Percentiles rank a stretch among this genome's conserved stretches.
Conservation (phyloP, 2,329 filamentous ascomycete species). For the Microdochium bolleyi region DNA sequence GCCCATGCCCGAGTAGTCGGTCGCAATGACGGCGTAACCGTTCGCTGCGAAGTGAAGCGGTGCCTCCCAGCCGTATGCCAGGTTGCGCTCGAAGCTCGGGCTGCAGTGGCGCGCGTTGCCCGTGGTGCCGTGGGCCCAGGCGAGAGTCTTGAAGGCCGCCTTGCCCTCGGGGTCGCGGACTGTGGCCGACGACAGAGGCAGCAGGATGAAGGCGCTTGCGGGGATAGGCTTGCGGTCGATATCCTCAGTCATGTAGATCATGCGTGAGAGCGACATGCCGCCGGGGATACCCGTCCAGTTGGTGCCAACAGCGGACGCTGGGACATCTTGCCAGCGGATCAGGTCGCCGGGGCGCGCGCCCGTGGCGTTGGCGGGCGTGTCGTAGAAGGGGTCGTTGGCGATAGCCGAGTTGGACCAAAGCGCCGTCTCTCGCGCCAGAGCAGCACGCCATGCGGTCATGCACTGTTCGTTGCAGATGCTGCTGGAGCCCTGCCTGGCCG, state of each 20-base stretch:
- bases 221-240: constrained; percentile 7
- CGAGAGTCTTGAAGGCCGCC: constrained; percentile 6
- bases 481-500: neutral
- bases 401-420: constrained; percentile 2
- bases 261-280: constrained; percentile 5
- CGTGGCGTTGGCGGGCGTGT: constrained; percentile 5
- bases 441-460: neutral
- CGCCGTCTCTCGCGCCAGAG: constrained; percentile 1
- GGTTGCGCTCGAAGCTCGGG: constrained; percentile 10
- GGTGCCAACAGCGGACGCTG: constrained; percentile 1
- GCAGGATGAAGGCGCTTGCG: constrained; percentile 6
- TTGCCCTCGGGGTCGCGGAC: neutral
- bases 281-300: constrained; percentile 8
- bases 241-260: constrained; percentile 11
- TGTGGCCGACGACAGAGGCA: constrained; percentile 1
- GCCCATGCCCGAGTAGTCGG: neutral
- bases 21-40: neutral
- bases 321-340: constrained; percentile 8
- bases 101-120: constrained; percentile 11
- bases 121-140: constrained; percentile 16
- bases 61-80: constrained; percentile 13
- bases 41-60: constrained; percentile 8
- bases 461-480: constrained; percentile 2
- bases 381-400: constrained; percentile 7
- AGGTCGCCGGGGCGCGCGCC: constrained; percentile 7